A percentile compares a stretch with the other conserved stretches of the same genome.
Conservation (phyloP, 1,139 yeast species). For the Suhomyces choctaworum region DNA sequence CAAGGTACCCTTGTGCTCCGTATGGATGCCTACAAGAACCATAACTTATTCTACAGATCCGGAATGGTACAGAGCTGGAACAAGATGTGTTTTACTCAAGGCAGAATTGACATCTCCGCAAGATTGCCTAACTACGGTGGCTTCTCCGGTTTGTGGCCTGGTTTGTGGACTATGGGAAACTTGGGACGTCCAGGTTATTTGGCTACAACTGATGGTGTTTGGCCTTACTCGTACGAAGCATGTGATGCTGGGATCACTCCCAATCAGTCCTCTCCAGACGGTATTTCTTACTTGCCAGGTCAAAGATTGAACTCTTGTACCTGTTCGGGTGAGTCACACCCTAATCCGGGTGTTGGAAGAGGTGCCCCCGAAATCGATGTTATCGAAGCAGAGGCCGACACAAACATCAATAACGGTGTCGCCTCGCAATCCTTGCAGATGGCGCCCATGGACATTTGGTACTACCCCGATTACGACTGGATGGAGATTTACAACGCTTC, state of each 20-base stretch:
- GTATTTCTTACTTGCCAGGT: constrained; percentile 33
- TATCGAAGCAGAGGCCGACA: constrained; percentile 69
- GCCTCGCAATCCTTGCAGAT: constrained; percentile 82
- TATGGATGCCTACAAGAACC: constrained; percentile 33
- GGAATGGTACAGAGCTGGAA: constrained; percentile 39
- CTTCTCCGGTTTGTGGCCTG: constrained; percentile 34
- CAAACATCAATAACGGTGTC: constrained; percentile 52
- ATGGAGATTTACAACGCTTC: constrained; percentile 61
- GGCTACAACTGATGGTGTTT: constrained; percentile 35
- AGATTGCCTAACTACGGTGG: constrained; percentile 31
- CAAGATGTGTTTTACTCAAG: constrained; percentile 31
- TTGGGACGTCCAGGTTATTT: constrained; percentile 34
- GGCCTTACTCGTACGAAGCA: constrained; percentile 35
- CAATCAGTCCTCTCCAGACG: constrained; percentile 33
- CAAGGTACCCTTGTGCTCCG: constrained; percentile 27
- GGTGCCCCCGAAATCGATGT: constrained; percentile 92
- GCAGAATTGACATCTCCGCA: constrained; percentile 27
- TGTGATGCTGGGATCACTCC: constrained; percentile 37
- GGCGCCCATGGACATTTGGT: constrained; percentile 89
- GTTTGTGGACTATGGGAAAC: constrained; percentile 36
- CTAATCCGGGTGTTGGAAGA: constrained; percentile 75
- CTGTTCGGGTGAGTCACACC: constrained; percentile 70
- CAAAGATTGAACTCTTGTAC: constrained; percentile 51
- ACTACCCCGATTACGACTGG: constrained; percentile 74
- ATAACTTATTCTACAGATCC: constrained; percentile 29